Evolutionary conservation across 1,284 basidiomycete genomes (phyloP).

Genomic region (Boletus sp.): DNA sequence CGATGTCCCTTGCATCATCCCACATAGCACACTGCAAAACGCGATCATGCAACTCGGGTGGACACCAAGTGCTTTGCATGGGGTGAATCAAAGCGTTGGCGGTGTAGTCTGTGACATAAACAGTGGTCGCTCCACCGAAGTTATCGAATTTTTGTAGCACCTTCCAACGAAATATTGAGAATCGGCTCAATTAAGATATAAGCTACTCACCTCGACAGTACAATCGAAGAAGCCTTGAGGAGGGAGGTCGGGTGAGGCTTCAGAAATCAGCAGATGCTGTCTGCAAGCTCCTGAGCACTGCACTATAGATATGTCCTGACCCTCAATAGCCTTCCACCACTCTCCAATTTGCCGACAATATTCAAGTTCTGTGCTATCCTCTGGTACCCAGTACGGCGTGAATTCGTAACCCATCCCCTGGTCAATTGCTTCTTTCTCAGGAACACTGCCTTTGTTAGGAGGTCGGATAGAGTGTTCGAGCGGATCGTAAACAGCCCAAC

Average conservation of each 20-base stretch:
- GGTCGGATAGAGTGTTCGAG: slow-evolving; percentile 14
- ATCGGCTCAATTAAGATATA: neutral
- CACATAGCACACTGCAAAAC: slow-evolving; percentile 57
- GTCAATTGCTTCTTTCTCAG: slow-evolving; percentile 24
- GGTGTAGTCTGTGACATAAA: slow-evolving; percentile 73
- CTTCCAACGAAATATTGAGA: slow-evolving; percentile 31
- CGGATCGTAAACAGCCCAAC: slow-evolving; percentile 33
- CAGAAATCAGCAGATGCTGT: slow-evolving; percentile 49
- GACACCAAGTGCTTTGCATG: slow-evolving; percentile 45
- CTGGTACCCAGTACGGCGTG: slow-evolving; percentile 34
- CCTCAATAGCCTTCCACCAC: slow-evolving; percentile 51
- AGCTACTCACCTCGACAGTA: slow-evolving; percentile 54
- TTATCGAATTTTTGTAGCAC: slow-evolving; percentile 44
- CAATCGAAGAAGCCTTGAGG: slow-evolving; percentile 61
- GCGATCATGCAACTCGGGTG: slow-evolving; percentile 38
- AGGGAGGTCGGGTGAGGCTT: slow-evolving; percentile 42
- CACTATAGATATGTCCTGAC: slow-evolving; percentile 11
- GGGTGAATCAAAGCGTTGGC: slow-evolving; percentile 34
- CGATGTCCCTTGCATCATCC: slow-evolving; percentile 43
- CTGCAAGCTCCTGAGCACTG: slow-evolving; percentile 21
- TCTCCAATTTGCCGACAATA: slow-evolving; percentile 40
- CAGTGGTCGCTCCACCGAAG: slow-evolving; percentile 36
- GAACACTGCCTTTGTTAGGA: slow-evolving; percentile 26
- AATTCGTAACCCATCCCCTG: slow-evolving; percentile 30
- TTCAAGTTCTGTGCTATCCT: slow-evolving; percentile 29